Evolutionary conservation across 169 alveolate genomes (phyloP).

Genomic region (Theileria parva): DNA sequence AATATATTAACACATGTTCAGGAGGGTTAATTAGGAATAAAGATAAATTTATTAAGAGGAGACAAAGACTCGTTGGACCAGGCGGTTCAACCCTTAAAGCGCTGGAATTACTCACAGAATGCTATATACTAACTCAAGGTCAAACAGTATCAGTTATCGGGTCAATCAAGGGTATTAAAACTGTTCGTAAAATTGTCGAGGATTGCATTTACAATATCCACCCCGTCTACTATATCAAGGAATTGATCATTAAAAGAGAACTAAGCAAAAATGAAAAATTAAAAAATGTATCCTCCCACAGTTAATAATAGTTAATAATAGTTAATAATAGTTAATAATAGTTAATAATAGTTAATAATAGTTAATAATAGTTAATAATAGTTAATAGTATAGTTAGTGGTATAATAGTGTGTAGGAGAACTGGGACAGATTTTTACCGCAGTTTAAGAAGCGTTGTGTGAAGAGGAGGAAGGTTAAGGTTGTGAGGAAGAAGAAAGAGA

Average conservation of each 20-base stretch:
- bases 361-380: not conserved
- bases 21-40: conserved; percentile 92
- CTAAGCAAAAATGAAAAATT: conserved; percentile 93
- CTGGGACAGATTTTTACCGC: conserved; percentile 98
- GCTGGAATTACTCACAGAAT: conserved; percentile 95
- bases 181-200: conserved; percentile 92
- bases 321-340: not conserved
- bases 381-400: not conserved
- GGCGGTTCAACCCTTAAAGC: conserved; percentile 98
- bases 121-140: conserved; percentile 97
- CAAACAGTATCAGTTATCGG: conserved; percentile 98
- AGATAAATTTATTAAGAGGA: conserved; percentile 96
- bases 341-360: not conserved
- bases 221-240: conserved; percentile 98
- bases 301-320: not conserved
- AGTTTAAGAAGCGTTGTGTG: conserved; percentile 94
- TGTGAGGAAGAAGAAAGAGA: conserved; percentile 84
- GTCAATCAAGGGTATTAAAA: conserved; percentile 90
- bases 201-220: conserved; percentile 98
- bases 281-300: conserved; percentile 65
- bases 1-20: not conserved
- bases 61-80: conserved; percentile 99
- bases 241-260: conserved; percentile 97
- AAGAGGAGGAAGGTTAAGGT: conserved; percentile 80
- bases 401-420: conserved; percentile 74